These are phyloP conservation scores for Phylloporus sp. DNA, from an alignment of 768 basidiomycete species.

Conservation along the genomic window DNA sequence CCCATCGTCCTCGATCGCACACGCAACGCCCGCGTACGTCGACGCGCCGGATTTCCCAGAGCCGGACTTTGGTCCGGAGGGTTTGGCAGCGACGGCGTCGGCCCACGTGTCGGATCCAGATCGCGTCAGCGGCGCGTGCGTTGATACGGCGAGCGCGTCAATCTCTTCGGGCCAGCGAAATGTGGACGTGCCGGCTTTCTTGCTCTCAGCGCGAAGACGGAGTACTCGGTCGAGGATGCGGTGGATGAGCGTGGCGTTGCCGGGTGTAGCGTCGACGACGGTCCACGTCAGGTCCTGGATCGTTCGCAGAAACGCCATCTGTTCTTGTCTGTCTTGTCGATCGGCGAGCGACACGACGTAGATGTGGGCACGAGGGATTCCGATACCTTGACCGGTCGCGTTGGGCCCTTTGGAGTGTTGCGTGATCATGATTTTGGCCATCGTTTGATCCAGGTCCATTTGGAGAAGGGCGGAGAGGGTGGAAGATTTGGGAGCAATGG, in stretches of 20 bases:
- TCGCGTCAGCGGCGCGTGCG: conserved; percentile 1
- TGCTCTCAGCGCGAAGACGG: background rate
- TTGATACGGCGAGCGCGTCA: conserved; percentile 23
- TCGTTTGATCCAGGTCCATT: conserved; percentile 10
- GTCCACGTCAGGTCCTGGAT: conserved; percentile 48
- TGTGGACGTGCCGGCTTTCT: background rate
- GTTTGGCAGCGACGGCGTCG: background rate
- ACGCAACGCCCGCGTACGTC: conserved; percentile 30
- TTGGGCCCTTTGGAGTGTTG: background rate
- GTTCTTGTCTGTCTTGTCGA: conserved; percentile 48
- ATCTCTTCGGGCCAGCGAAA: conserved; percentile 40
- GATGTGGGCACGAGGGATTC: conserved; percentile 36
- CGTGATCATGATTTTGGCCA: background rate
- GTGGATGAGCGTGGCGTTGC: conserved; percentile 35
- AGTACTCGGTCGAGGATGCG: conserved; percentile 42
- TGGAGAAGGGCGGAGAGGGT: conserved; percentile 13
- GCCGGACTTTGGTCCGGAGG: background rate
- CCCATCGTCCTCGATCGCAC: conserved; percentile 39
- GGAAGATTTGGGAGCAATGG: conserved; percentile 8
- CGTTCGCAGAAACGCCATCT: conserved; percentile 53
- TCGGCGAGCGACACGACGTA: conserved; percentile 58
- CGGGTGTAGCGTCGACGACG: conserved; percentile 46
- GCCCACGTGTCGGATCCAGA: conserved; percentile 25
- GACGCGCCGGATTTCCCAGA: background rate
- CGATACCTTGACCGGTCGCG: conserved; percentile 22